These are phyloP conservation scores for Oryza officinalis DNA, from an alignment of 176 grass and related monocot genomes.

Conservation along the genomic window DNA sequence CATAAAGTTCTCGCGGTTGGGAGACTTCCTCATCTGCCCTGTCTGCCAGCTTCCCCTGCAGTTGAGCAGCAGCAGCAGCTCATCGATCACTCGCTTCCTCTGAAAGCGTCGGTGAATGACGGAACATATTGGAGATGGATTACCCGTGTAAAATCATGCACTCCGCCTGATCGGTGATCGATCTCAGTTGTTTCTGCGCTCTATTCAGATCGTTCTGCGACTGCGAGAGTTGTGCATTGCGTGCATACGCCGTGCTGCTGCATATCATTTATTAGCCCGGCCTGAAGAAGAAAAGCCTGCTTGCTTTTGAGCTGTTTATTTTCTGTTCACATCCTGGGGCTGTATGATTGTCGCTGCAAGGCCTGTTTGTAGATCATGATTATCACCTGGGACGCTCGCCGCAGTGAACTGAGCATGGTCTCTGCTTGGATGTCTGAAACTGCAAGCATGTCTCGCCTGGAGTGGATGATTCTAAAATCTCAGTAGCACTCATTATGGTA, in stretches of 20 bases:
- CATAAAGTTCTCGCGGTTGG: background rate
- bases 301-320: conserved; percentile 38
- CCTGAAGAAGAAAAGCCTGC: background rate
- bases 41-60: conserved; percentile 3
- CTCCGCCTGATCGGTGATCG: background rate
- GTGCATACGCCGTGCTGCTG: background rate
- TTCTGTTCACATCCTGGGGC: too few relatives aligned
- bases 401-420: background rate
- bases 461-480: conserved; percentile 9
- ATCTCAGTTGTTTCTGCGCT: background rate
- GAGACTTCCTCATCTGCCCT: background rate
- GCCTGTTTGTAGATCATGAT: background rate
- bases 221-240: background rate
- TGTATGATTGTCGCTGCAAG: background rate
- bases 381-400: background rate
- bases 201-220: background rate
- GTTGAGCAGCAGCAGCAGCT: background rate
- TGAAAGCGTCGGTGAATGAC: conserved; percentile 8
- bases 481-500: background rate
- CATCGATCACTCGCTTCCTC: background rate
- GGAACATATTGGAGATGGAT: background rate
- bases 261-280: background rate
- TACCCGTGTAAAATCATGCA: background rate
- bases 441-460: conserved; percentile 40
- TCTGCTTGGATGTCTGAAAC: conserved; percentile 18